Percentiles rank a stretch among this genome's conserved stretches.
Evolutionary conservation across 345 rosid genomes (phyloP).

Genomic region (Euphorbia lathyris): DNA sequence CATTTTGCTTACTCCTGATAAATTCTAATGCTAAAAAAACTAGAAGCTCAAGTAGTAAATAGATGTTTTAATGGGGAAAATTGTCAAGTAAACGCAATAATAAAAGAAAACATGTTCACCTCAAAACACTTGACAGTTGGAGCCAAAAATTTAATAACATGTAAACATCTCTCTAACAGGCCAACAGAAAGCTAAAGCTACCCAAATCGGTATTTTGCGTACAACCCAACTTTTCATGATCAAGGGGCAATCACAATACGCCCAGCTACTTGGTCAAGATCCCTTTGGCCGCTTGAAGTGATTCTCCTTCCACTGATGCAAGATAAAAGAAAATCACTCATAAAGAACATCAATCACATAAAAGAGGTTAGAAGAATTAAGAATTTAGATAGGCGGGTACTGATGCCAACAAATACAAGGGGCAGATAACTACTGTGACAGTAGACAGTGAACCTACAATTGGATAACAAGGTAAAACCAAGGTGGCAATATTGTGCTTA

Average conservation of each 20-base stretch:
- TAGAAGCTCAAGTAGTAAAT: background rate
- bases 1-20: too few species aligned
- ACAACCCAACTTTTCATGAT: background rate
- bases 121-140: conserved; percentile 10
- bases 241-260: conserved; percentile 31
- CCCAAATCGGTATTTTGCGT: background rate
- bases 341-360: background rate
- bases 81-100: background rate
- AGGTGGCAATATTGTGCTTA: conserved; percentile 2
- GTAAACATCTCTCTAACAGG: conserved; percentile 8
- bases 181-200: background rate
- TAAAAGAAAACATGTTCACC: background rate
- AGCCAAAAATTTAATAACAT: conserved; percentile 14
- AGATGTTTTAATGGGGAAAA: background rate
- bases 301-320: conserved; percentile 27
- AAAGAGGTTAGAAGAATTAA: background rate
- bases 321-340: background rate
- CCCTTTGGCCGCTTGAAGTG: conserved; percentile 35
- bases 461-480: background rate
- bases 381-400: background rate
- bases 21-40: too few species aligned
- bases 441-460: background rate
- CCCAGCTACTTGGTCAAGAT: conserved; percentile 40
- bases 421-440: too few species aligned
- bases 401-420: background rate